Evolutionary conservation across 768 basidiomycete genomes (phyloP).

Genomic region (Exsudoporus frostii): DNA sequence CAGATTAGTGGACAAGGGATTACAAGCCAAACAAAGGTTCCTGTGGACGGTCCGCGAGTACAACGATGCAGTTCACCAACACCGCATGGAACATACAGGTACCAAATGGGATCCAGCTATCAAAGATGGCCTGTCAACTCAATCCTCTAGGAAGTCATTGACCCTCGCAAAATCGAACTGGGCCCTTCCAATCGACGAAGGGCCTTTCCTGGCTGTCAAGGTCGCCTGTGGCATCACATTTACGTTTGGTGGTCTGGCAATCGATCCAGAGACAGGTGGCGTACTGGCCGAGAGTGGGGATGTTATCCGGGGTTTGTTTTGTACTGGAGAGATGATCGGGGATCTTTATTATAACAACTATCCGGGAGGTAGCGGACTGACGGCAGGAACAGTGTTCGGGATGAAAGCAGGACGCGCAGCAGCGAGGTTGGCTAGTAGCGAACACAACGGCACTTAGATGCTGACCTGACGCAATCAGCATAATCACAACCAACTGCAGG

Average conservation of each 20-base stretch:
- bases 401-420: conserved; percentile 51
- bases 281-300: conserved; percentile 44
- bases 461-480: neutral
- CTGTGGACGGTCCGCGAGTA: conserved; percentile 46
- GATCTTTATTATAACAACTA: conserved; percentile 64
- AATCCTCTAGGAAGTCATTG: conserved; percentile 36
- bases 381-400: conserved; percentile 64
- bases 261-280: conserved; percentile 51
- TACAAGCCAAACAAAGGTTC: conserved; percentile 42
- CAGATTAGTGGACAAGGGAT: conserved; percentile 42
- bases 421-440: conserved; percentile 25
- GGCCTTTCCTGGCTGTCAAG: conserved; percentile 63
- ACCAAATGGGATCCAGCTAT: conserved; percentile 57
- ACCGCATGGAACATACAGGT: conserved; percentile 34
- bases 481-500: neutral
- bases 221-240: conserved; percentile 71
- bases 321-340: conserved; percentile 68
- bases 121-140: conserved; percentile 60
- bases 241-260: conserved; percentile 66
- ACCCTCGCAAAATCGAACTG: conserved; percentile 62
- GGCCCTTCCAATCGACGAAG: conserved; percentile 53
- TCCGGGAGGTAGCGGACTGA: conserved; percentile 67
- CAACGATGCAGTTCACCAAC: conserved; percentile 46
- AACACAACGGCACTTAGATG: neutral
- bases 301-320: conserved; percentile 55